A percentile compares a stretch with the other conserved stretches of the same genome.
phyloP scores from a whole-genome alignment of 768 basidiomycete species.

The Leucocoprinus sp. region DNA sequence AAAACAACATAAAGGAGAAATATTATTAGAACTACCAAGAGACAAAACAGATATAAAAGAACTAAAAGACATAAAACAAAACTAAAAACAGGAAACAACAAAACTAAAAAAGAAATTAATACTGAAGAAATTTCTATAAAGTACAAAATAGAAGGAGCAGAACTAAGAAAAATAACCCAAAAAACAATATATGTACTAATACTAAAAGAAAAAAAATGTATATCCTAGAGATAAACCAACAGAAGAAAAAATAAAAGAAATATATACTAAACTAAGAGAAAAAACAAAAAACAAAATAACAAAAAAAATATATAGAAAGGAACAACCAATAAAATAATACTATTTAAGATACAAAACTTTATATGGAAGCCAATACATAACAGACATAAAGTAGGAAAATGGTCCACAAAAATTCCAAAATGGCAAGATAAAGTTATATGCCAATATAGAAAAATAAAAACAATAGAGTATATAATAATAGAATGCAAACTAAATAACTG shows the following conservation, averaged over 20 bases:
- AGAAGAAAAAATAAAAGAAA: too few species aligned
- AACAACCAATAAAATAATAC: neutral
- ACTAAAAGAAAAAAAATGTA: too few species aligned
- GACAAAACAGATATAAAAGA: too few species aligned
- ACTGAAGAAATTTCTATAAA: neutral
- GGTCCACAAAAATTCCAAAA: constrained; percentile 1
- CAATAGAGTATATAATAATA: constrained; percentile 14
- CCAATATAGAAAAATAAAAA: constrained; percentile 12
- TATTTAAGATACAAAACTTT: too few species aligned
- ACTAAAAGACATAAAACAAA: too few species aligned
- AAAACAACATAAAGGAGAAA: too few species aligned
- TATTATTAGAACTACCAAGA: too few species aligned
- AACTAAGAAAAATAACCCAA: neutral
- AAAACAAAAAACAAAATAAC: neutral
- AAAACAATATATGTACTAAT: neutral
- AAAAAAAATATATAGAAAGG: neutral
- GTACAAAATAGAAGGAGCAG: neutral
- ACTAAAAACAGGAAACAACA: too few species aligned
- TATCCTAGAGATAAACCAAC: too few species aligned
- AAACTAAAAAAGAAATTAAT: too few species aligned
- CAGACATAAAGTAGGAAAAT: constrained; percentile 11
- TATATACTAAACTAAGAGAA: too few species aligned
- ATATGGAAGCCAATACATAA: constrained; percentile 16
- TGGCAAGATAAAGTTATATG: constrained; percentile 10
- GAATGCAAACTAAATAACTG: constrained; percentile 5